Conservation (phyloP, 345 rosid species). For the Acer yangbiense region DNA sequence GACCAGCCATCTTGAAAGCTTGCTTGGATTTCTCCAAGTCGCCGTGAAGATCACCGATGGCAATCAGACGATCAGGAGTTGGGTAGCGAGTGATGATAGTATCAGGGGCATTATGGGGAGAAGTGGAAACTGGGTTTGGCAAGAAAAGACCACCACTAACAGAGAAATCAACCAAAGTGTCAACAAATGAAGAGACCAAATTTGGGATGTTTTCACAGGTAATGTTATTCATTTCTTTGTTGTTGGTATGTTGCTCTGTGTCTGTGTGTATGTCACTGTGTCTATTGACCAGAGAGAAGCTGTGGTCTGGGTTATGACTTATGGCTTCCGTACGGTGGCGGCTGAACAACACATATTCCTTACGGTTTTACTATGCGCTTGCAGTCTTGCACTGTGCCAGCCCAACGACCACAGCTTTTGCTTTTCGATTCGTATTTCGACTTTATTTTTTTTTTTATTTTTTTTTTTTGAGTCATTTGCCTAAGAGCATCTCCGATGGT, state of each 20-base stretch:
- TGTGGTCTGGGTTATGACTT: neutral
- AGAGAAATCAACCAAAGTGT: conserved; percentile 79
- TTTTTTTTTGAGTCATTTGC: too few relatives aligned
- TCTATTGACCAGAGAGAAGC: too few relatives aligned
- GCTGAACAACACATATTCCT: neutral
- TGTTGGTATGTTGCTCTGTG: neutral
- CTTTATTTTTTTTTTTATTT: too few relatives aligned
- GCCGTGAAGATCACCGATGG: conserved; percentile 91
- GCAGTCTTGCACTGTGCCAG: too few relatives aligned
- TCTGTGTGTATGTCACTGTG: too few relatives aligned
- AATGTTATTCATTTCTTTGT: conserved; percentile 29
- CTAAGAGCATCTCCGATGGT: too few relatives aligned
- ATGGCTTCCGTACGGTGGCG: neutral
- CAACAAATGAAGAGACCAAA: conserved; percentile 73
- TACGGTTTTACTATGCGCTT: too few relatives aligned
- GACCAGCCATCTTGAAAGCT: conserved; percentile 68
- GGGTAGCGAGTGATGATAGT: conserved; percentile 38
- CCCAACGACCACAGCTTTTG: too few relatives aligned
- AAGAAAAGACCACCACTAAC: conserved; percentile 67
- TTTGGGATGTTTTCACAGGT: conserved; percentile 51
- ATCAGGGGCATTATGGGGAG: conserved; percentile 12
- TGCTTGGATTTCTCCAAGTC: conserved; percentile 72
- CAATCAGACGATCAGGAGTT: conserved; percentile 62
- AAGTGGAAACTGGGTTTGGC: conserved; percentile 29
- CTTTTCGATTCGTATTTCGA: too few relatives aligned